phyloP scores from a whole-genome alignment of 2,329 filamentous ascomycete species.

The Colletotrichum tabaci region DNA sequence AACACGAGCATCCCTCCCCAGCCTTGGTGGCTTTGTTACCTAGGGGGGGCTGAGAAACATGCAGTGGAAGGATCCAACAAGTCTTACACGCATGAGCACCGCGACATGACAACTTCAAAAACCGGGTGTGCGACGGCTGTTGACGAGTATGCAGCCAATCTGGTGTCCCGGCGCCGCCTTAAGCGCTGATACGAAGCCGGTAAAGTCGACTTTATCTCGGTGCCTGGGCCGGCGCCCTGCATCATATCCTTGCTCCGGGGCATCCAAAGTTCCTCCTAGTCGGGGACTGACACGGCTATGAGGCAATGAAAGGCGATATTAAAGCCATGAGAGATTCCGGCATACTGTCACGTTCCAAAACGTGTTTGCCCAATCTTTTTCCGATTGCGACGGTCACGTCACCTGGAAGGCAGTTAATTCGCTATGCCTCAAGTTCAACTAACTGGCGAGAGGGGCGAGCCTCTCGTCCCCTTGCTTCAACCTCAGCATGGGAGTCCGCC shows the following conservation, averaged over 20 bases:
- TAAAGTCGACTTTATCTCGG: slow-evolving; percentile 3
- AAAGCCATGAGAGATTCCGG: background rate
- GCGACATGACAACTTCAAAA: background rate
- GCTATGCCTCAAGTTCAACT: background rate
- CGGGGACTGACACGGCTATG: background rate
- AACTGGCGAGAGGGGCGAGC: background rate
- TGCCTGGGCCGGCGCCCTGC: background rate
- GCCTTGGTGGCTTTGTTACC: background rate
- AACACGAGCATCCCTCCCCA: background rate
- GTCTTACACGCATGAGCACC: slow-evolving; percentile 2
- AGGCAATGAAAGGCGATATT: too few species aligned
- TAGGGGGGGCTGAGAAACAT: background rate
- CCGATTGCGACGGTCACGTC: too few species aligned
- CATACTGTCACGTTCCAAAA: background rate
- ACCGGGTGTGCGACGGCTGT: background rate
- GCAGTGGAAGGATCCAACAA: background rate
- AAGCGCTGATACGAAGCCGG: background rate
- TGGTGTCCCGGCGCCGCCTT: background rate
- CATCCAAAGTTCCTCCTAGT: background rate
- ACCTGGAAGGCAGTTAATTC: too few species aligned
- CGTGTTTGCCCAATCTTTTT: too few species aligned
- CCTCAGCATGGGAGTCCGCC: background rate
- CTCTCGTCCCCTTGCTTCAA: background rate
- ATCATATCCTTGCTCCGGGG: background rate
- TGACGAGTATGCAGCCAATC: background rate